Percentiles rank a stretch among this genome's conserved stretches.
These are phyloP conservation scores for Scutellaria baicalensis DNA, from an alignment of 257 asterid species.

Conservation along the genomic window DNA sequence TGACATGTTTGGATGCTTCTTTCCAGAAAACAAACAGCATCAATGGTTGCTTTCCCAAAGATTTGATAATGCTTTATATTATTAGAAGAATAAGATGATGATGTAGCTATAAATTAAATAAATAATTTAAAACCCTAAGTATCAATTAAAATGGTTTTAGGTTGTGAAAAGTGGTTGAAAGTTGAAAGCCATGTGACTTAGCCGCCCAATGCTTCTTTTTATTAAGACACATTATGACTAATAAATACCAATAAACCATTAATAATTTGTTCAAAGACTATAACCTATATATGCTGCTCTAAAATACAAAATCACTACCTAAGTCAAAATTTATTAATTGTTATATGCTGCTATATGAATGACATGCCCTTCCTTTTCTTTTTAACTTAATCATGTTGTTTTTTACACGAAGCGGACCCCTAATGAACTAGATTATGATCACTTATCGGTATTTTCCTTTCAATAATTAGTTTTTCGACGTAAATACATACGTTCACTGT, in stretches of 20 bases:
- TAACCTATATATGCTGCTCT: conserved; percentile 5
- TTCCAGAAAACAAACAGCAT: background rate
- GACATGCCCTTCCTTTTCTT: background rate
- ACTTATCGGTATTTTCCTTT: too few relatives aligned
- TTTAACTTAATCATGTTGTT: conserved; percentile 13
- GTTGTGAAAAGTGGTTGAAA: conserved; percentile 13
- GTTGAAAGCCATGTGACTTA: conserved; percentile 25
- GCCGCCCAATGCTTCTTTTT: conserved; percentile 13
- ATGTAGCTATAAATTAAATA: background rate
- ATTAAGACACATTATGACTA: conserved; percentile 6
- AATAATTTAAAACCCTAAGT: background rate
- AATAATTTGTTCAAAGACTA: conserved; percentile 1
- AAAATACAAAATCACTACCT: background rate
- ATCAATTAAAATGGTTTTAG: conserved; percentile 12
- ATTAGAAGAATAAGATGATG: background rate
- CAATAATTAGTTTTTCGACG: too few relatives aligned
- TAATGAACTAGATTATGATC: conserved; percentile 16
- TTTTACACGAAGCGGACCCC: conserved; percentile 31
- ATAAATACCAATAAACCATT: background rate
- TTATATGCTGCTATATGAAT: background rate
- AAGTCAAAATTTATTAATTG: conserved; percentile 12
- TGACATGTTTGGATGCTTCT: background rate
- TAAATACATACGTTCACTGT: too few relatives aligned
- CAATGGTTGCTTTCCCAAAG: background rate
- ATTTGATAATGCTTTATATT: background rate